Conservation (phyloP, 345 rosid species). For the Aurinia saxatilis region DNA sequence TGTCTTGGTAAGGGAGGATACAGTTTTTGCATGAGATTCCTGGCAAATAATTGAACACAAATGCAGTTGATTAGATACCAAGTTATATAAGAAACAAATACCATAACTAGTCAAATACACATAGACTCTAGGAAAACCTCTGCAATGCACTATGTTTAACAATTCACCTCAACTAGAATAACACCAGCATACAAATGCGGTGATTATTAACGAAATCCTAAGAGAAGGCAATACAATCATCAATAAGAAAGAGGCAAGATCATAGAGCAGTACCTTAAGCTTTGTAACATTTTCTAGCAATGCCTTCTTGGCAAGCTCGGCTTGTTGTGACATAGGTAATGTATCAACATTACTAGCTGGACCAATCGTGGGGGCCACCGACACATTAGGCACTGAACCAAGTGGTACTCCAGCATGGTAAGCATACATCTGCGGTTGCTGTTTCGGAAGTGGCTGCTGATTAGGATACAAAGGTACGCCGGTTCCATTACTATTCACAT, state of each 20-base stretch:
- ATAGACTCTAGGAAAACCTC: neutral
- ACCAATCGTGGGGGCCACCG: slow-evolving; percentile 44
- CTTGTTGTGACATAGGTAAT: slow-evolving; percentile 64
- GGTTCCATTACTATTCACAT: slow-evolving; percentile 21
- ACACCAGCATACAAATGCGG: neutral
- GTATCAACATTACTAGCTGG: slow-evolving; percentile 40
- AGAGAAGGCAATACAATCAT: neutral
- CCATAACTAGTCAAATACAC: neutral
- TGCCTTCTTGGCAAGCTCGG: slow-evolving; percentile 69
- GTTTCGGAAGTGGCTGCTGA: slow-evolving; percentile 14
- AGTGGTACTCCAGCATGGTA: slow-evolving; percentile 24
- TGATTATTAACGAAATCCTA: neutral
- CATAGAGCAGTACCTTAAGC: slow-evolving; percentile 49
- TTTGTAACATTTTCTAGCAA: slow-evolving; percentile 45
- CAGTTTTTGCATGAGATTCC: slow-evolving; percentile 76
- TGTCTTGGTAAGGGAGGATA: slow-evolving; percentile 52
- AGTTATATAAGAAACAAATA: neutral
- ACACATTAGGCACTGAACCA: slow-evolving; percentile 23
- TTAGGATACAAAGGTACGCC: slow-evolving; percentile 24
- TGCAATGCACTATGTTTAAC: neutral
- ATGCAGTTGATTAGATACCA: slow-evolving; percentile 13
- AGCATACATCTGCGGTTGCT: slow-evolving; percentile 35
- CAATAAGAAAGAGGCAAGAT: neutral
- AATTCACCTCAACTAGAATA: slow-evolving; percentile 1
- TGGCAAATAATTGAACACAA: slow-evolving; percentile 25